Conservation (phyloP, 2,329 filamentous ascomycete genomes). For the Trichoderma asperellum region DNA sequence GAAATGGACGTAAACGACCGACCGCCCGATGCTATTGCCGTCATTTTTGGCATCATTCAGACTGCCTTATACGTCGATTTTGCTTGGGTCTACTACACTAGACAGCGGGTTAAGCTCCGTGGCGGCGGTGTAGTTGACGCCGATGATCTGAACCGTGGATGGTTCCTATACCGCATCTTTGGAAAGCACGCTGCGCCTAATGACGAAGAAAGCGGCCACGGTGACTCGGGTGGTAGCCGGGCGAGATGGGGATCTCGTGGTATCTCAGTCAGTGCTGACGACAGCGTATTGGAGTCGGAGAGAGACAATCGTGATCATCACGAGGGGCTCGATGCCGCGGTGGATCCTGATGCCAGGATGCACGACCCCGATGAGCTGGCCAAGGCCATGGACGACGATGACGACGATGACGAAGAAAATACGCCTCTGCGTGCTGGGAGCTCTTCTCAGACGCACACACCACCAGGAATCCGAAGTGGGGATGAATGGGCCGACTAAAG, state of each 20-base stretch:
- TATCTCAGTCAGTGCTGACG: conserved; percentile 69
- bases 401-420: conserved; percentile 40
- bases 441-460: conserved; percentile 34
- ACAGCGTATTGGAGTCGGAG: conserved; percentile 58
- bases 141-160: conserved; percentile 83
- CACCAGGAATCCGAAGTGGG: conserved; percentile 50
- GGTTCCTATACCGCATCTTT: conserved; percentile 79
- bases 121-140: conserved; percentile 85
- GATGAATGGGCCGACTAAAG: conserved; percentile 52
- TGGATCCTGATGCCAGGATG: conserved; percentile 68
- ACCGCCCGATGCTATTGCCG: conserved; percentile 70
- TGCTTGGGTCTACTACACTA: conserved; percentile 93
- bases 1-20: conserved; percentile 61
- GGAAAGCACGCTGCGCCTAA: conserved; percentile 59
- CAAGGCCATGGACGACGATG: conserved; percentile 59
- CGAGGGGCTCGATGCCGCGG: conserved; percentile 50
- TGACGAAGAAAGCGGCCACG: conserved; percentile 62
- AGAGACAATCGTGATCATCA: conserved; percentile 52
- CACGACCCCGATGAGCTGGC: conserved; percentile 68
- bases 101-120: conserved; percentile 91
- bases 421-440: conserved; percentile 37
- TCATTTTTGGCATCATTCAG: conserved; percentile 87
- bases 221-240: conserved; percentile 41
- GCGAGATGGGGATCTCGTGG: conserved; percentile 67
- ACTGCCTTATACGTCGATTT: conserved; percentile 92